A percentile compares a stretch with the other conserved stretches of the same genome.
phyloP scores from a whole-genome alignment of 164 flowering plant species.

The Piper betle region DNA sequence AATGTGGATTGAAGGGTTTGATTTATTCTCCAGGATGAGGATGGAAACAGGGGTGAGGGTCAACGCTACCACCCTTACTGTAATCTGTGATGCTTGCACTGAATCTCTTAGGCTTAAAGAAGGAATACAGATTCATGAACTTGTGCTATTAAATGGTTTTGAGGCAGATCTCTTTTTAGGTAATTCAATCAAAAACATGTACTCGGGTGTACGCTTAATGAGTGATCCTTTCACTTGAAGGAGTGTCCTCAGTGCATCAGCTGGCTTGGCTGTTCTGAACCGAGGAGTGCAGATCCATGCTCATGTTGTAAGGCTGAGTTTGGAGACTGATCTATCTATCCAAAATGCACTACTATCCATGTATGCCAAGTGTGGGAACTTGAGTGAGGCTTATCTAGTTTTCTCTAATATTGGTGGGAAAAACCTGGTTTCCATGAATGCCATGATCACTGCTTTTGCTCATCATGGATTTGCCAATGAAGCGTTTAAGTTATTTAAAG shows the following conservation, averaged over 20 bases:
- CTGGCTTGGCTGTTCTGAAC: constrained; percentile 24
- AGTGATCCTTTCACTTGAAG: constrained; percentile 24
- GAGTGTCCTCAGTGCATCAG: constrained; percentile 35
- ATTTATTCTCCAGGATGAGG: constrained; percentile 27
- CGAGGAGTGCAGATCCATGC: constrained; percentile 36
- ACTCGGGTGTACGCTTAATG: constrained; percentile 21
- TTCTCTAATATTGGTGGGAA: constrained; percentile 18
- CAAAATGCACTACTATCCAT: constrained; percentile 31
- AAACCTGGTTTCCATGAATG: constrained; percentile 27
- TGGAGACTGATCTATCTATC: constrained; percentile 24
- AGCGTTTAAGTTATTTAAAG: constrained; percentile 21
- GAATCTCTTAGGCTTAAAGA: constrained; percentile 12
- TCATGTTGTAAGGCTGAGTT: constrained; percentile 13
- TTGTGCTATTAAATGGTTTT: constrained; percentile 25
- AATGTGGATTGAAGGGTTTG: constrained; percentile 21
- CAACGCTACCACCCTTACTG: constrained; percentile 22
- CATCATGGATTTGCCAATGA: constrained; percentile 34
- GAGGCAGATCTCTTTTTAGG: constrained; percentile 27
- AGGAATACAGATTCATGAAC: constrained; percentile 34
- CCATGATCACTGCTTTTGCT: constrained; percentile 37
- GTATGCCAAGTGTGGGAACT: constrained; percentile 37
- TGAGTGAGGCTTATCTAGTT: constrained; percentile 22
- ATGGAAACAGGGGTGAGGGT: constrained; percentile 16
- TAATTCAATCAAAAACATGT: constrained; percentile 33
- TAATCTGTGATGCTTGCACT: constrained; percentile 27